phyloP scores from a whole-genome alignment of 176 grass and related monocot species.

The Themeda triandra region DNA sequence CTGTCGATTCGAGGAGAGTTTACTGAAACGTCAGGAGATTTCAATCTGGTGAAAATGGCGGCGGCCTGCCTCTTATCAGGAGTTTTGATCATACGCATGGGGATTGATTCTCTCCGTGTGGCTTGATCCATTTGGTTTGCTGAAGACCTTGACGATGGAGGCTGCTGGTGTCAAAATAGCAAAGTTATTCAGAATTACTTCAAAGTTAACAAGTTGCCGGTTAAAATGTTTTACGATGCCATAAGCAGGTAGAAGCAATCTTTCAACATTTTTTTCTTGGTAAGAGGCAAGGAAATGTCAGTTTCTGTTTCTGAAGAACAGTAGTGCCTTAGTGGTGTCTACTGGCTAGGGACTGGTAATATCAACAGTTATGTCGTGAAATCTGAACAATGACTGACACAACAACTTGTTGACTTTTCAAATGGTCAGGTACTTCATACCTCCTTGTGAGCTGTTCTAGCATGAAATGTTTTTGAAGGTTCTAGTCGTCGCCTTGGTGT shows the following conservation, averaged over 20 bases:
- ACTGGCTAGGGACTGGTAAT: background rate
- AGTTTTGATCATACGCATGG: constrained; percentile 31
- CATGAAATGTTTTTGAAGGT: constrained; percentile 71
- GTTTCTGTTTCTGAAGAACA: background rate
- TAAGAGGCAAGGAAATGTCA: background rate
- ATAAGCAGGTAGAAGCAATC: background rate
- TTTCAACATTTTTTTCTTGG: background rate
- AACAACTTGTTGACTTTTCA: background rate
- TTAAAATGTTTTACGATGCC: background rate
- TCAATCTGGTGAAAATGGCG: constrained; percentile 40
- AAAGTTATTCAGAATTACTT: background rate
- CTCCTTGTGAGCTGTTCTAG: constrained; percentile 51
- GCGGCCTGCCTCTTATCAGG: constrained; percentile 15
- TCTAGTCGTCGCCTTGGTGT: constrained; percentile 58
- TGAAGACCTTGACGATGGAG: constrained; percentile 22
- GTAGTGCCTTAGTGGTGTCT: background rate
- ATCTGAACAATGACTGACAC: background rate
- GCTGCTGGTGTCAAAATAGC: background rate
- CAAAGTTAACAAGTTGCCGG: background rate
- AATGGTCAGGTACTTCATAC: constrained; percentile 28
- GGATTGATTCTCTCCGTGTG: constrained; percentile 53
- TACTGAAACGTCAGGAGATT: constrained; percentile 88
- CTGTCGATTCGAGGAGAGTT: constrained; percentile 85
- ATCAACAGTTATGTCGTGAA: background rate
- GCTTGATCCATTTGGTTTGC: constrained; percentile 16